Evolutionary conservation across 257 asterid genomes (phyloP), one percentile per base, ranked within the genome.

Genomic region (Perilla frutescens): DNA sequence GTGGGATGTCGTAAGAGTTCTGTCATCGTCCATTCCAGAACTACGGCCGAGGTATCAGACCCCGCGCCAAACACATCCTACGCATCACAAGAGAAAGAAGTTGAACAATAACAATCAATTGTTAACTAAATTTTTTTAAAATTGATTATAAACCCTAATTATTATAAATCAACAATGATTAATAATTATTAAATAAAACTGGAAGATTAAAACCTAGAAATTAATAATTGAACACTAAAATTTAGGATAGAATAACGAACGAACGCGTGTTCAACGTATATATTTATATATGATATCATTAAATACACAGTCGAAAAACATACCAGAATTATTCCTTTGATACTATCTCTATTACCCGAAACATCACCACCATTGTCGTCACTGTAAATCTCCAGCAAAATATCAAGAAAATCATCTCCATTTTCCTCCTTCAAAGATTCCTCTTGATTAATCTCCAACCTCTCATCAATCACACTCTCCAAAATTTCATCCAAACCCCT

Each of bases 1-100:
- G 0, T 3, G 2, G 77, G 70, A 15, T 72, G 14, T 61, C 76
- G 50, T 15, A 72, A 12, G 34, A 71, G 76, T 34, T 71, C 76
- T 10, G 76, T 29, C 76, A 72, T 61, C 31, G 34, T 44, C 76
- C 76, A 72, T 4, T 72, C 76, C 54, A 72, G 43, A 10, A 56
- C 53, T 2, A 49, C 34, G 6, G 76, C 47, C 10, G 70, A 9
- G 5, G 76, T 72, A 11, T 72, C 76, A 0, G 76, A 61, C 32
- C 76, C 76, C 2, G 70, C 76, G 26, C 40, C 76, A 61, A 72
- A 12, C 36, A 49, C 69, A 60, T 72, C 69, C 76, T 72, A n/a
- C 50, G 14, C 4, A 53, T 37, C 15, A 8, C 32, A 47, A n/a
- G n/a, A n/a, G n/a, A n/a, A n/a, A n/a, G n/a, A n/a, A n/a, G n/a